These are phyloP conservation scores for Eimeria praecox DNA, from an alignment of 169 alveolate genomes.

Conservation along the genomic window DNA sequence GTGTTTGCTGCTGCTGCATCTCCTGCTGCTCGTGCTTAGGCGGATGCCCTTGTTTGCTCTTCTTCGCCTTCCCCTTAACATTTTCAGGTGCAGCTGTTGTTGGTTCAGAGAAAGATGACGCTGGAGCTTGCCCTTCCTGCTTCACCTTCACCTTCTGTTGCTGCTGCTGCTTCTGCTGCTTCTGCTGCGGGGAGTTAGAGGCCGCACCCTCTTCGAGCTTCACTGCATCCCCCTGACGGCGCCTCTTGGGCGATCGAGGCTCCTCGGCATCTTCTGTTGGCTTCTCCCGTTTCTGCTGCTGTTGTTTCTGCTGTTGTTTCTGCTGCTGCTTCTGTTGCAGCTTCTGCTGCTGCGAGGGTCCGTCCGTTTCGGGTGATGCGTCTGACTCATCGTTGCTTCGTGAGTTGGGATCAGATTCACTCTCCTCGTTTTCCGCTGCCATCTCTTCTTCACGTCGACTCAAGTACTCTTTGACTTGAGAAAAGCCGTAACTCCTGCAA, in stretches of 20 bases:
- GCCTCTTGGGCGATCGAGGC: not conserved
- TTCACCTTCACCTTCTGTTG: not conserved
- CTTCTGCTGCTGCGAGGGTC: not conserved
- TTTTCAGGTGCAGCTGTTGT: not conserved
- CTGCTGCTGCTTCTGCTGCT: conserved; percentile 18
- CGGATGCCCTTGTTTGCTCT: not conserved
- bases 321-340: not conserved
- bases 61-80: conserved; percentile 46
- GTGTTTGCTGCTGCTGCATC: conserved; percentile 53
- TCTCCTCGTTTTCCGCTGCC: not conserved
- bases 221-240: conserved; percentile 40
- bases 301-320: conserved; percentile 1
- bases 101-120: not conserved
- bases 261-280: conserved; percentile 70
- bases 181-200: conserved; percentile 15
- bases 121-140: conserved; percentile 43
- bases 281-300: conserved; percentile 26
- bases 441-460: not conserved
- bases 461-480: conserved; percentile 5
- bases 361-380: not conserved
- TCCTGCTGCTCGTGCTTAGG: conserved; percentile 82
- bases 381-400: conserved; percentile 20
- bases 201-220: not conserved
- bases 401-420: conserved; percentile 26
- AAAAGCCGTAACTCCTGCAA: conserved; percentile 19